Evolutionary conservation across 352 stramenopile genomes (phyloP).

Genomic region (Hyaloperonospora brassicae): DNA sequence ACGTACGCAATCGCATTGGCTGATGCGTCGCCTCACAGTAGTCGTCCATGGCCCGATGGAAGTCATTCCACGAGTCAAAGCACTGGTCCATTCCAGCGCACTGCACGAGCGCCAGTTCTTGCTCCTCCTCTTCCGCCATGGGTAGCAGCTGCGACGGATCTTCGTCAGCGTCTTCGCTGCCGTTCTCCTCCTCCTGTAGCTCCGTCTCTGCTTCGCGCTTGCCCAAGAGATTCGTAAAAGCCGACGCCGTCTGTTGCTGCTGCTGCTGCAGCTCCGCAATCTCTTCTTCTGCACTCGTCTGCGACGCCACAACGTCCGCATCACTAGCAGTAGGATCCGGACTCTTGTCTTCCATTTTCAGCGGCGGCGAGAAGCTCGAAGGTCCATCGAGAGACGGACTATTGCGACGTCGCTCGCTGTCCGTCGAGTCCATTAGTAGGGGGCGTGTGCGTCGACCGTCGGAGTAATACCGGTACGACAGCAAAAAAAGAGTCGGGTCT

Average conservation of each 20-base stretch:
- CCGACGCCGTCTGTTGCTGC: constrained; percentile 19
- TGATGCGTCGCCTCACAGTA: constrained; percentile 70
- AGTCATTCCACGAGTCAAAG: constrained; percentile 80
- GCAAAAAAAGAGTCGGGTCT: no score
- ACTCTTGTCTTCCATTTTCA: constrained; percentile 13
- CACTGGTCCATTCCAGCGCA: constrained; percentile 63
- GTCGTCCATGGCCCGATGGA: constrained; percentile 72
- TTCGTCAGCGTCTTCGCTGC: constrained; percentile 41
- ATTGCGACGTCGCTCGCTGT: constrained; percentile 19
- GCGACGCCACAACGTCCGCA: constrained; percentile 2
- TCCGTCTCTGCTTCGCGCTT: constrained; percentile 58
- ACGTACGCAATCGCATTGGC: constrained; percentile 73
- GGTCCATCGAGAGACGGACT: constrained; percentile 14
- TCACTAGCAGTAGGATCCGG: constrained; percentile 6
- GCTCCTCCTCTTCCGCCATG: constrained; percentile 56
- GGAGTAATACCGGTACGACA: no score
- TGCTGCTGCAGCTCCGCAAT: constrained; percentile 18
- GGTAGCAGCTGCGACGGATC: constrained; percentile 41
- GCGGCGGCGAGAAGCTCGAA: constrained; percentile 12
- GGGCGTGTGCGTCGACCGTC: neutral
- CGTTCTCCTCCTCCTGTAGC: constrained; percentile 45
- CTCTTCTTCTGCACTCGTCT: constrained; percentile 10
- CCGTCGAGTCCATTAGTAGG: constrained; percentile 24
- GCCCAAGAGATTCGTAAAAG: constrained; percentile 48
- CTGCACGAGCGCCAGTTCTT: constrained; percentile 56